Evolutionary conservation across 208 protist species (phyloP), one percentile per base, ranked within the genome.

Genomic region (Tritrichomonas musculus): DNA sequence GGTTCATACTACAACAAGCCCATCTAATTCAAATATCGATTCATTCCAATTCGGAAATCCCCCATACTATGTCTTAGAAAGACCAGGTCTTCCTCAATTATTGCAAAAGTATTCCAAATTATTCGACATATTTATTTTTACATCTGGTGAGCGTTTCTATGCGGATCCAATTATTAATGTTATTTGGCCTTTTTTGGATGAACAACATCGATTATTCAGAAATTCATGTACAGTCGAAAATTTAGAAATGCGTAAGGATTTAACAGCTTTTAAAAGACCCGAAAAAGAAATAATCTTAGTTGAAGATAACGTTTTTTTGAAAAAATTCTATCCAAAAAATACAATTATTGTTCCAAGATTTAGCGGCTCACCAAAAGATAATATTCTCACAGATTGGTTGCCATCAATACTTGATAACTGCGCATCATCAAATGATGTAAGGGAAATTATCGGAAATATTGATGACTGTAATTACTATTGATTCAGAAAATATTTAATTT

Each of bases 71-170:
- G 92, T 94, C 0, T 50, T 30, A 30, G 92, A 94, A 60, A 92
- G 94, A 53, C 94, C 94, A 11, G 39, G 82, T 39, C n/a, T 95
- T 27, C 36, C 92, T 14, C 36, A 92, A 11, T 95, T 95, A 77
- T 57, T 95, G 5, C 33, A 30, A 8, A 53, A 47, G n/a, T 44
- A 94, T 22, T 11, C 64, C 27, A 27, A 88, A 49, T 4, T 92
- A n/a, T 95, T 93, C 64, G 94, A 95, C 25, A 49, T 95, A 36
- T 94, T 95, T 13, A 75, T 94, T 44, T 95, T 95, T 60, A 95
- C 94, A 57, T 44, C 20, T 39, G 77, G 77, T 39, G 47, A 44
- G 0, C 41, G 41, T 8, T 17, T 39, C 2, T 88, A 88, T 57
- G 77, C 77, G 39, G 47, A 88, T 22, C 44, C 41, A 33, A 57